Conservation (phyloP, 2,329 filamentous ascomycete genomes). For the Aspergillus sp. region DNA sequence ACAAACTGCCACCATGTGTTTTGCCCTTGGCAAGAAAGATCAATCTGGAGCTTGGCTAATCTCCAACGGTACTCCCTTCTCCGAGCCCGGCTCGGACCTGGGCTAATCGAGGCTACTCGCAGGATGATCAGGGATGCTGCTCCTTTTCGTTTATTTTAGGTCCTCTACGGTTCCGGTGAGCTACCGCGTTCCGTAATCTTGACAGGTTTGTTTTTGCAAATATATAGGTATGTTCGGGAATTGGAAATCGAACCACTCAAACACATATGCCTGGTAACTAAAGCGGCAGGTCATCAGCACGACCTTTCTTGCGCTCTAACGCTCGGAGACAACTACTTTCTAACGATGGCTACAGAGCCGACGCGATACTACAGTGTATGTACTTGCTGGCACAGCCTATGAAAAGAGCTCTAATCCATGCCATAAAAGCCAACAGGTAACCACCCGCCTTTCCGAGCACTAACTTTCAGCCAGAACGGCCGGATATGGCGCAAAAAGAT, state of each 20-base stretch:
- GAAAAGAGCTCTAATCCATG: no score
- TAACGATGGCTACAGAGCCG: background rate
- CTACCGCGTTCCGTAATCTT: background rate
- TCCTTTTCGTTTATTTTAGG: background rate
- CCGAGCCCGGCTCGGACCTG: background rate
- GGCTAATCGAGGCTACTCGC: background rate
- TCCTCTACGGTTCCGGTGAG: no score
- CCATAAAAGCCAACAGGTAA: no score
- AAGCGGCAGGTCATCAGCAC: background rate
- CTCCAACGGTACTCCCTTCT: background rate
- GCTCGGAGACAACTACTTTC: background rate
- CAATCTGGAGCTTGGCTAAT: background rate
- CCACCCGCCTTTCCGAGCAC: no score
- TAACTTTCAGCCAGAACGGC: background rate
- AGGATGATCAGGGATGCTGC: background rate
- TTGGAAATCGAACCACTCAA: no score
- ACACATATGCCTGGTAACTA: background rate
- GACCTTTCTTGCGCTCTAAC: background rate
- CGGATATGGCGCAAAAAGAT: background rate
- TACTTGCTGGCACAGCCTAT: no score
- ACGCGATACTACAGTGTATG: background rate
- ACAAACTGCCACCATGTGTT: background rate
- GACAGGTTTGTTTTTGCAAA: background rate
- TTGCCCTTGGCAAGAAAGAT: no score
- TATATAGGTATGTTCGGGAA: background rate